Percentiles rank a stretch among this genome's conserved stretches.
phyloP scores from a whole-genome alignment of 805 yeast species.

The Metschnikowia hibisci region DNA sequence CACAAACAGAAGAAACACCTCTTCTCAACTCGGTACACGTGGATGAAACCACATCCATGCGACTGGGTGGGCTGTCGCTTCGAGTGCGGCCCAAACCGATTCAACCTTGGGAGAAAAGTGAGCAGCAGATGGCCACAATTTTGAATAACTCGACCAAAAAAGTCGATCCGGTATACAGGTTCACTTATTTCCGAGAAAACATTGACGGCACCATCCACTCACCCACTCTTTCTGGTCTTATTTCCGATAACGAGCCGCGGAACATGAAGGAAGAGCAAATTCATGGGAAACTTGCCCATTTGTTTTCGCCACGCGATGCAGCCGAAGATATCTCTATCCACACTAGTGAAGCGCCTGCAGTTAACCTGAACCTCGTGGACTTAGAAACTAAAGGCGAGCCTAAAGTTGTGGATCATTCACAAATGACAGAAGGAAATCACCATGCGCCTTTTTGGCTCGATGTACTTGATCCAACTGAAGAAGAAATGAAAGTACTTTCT shows the following conservation, averaged over 20 bases:
- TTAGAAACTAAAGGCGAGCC: background rate
- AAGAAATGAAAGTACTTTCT: constrained; percentile 88
- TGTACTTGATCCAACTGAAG: constrained; percentile 89
- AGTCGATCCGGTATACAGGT: constrained; percentile 51
- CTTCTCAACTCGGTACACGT: constrained; percentile 27
- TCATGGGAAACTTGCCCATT: constrained; percentile 7
- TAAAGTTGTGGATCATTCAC: background rate
- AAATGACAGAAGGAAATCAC: background rate
- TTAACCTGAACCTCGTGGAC: background rate
- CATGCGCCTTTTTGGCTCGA: constrained; percentile 75
- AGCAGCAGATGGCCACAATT: constrained; percentile 29
- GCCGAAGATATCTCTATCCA: constrained; percentile 4
- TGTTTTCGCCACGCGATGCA: constrained; percentile 7
- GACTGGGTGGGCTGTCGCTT: constrained; percentile 39
- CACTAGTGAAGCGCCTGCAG: background rate
- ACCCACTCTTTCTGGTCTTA: constrained; percentile 77
- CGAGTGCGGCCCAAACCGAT: constrained; percentile 71
- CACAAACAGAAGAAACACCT: constrained; percentile 25
- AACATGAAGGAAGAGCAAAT: constrained; percentile 12
- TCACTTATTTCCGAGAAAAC: constrained; percentile 90
- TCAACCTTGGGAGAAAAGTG: constrained; percentile 64
- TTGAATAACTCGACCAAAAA: constrained; percentile 29
- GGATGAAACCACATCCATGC: constrained; percentile 30
- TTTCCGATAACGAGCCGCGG: constrained; percentile 10
- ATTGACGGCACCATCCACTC: constrained; percentile 86